Conservation (phyloP, 2,329 filamentous ascomycete genomes). For the Verticillium zaregamsianum region DNA sequence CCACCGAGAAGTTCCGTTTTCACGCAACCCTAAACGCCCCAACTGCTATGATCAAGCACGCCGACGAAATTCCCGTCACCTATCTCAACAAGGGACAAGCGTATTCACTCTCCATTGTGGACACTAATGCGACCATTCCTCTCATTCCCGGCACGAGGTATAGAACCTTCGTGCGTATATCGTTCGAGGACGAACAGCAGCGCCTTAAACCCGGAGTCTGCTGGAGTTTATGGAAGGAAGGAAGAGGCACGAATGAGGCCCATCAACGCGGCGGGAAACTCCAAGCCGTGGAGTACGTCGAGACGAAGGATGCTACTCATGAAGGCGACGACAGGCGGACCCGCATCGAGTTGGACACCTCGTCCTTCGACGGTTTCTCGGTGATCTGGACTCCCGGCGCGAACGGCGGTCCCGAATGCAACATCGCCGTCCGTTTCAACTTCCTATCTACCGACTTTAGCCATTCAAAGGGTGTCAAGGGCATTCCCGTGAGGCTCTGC, state of each 20-base stretch:
- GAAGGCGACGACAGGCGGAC: constrained; percentile 63
- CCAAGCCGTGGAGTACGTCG: constrained; percentile 93
- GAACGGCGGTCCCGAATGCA: constrained; percentile 69
- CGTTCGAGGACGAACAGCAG: constrained; percentile 95
- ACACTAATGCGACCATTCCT: constrained; percentile 63
- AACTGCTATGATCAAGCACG: constrained; percentile 90
- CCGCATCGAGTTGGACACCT: constrained; percentile 65
- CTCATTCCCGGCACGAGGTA: constrained; percentile 64
- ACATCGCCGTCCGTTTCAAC: constrained; percentile 91
- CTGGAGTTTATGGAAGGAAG: constrained; percentile 93
- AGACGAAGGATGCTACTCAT: constrained; percentile 48
- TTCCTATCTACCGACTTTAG: constrained; percentile 98
- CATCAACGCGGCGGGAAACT: constrained; percentile 90
- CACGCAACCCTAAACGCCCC: constrained; percentile 88
- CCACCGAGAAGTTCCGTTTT: constrained; percentile 76
- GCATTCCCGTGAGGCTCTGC: constrained; percentile 89
- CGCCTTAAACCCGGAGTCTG: constrained; percentile 75
- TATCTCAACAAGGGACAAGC: constrained; percentile 98
- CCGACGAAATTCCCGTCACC: constrained; percentile 91
- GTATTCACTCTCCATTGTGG: constrained; percentile 80
- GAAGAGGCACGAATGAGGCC: constrained; percentile 89
- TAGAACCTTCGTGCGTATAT: constrained; percentile 88
- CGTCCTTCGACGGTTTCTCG: constrained; percentile 91
- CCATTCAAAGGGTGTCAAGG: constrained; percentile 97
- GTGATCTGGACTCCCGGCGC: constrained; percentile 79